phyloP scores from a whole-genome alignment of 2,329 filamentous ascomycete genomes.

The Penicillium oxalicum region DNA sequence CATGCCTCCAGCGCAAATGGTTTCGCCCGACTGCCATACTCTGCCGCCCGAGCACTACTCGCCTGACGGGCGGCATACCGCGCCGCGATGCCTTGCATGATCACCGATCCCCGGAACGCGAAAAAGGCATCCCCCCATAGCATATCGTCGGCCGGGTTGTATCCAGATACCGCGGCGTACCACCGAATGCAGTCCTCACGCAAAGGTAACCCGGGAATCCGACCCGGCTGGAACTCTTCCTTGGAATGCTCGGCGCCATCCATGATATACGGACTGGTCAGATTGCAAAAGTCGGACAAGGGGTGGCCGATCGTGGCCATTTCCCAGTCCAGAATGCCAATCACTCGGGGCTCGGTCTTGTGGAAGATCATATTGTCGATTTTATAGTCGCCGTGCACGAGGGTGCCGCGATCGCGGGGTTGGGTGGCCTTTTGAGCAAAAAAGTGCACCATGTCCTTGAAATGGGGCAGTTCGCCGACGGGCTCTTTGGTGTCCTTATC shows the following conservation, averaged over 20 bases:
- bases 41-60: slow-evolving; percentile 72
- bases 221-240: slow-evolving; percentile 54
- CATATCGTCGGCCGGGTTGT: slow-evolving; percentile 57
- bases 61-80: slow-evolving; percentile 79
- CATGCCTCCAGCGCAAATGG: slow-evolving; percentile 75
- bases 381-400: slow-evolving; percentile 96
- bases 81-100: slow-evolving; percentile 88
- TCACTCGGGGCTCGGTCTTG: slow-evolving; percentile 77
- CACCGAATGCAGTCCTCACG: slow-evolving; percentile 56
- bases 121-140: slow-evolving; percentile 61
- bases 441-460: slow-evolving; percentile 71
- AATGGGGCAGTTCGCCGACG: slow-evolving; percentile 79
- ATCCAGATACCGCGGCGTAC: slow-evolving; percentile 65
- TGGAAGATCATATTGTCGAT: slow-evolving; percentile 89
- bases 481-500: slow-evolving; percentile 71
- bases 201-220: slow-evolving; percentile 60
- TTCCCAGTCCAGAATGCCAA: slow-evolving; percentile 96
- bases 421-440: slow-evolving; percentile 65
- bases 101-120: slow-evolving; percentile 54
- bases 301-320: slow-evolving; percentile 98
- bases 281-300: slow-evolving; percentile 80
- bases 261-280: slow-evolving; percentile 46
- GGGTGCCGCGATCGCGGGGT: slow-evolving; percentile 68
- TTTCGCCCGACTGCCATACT: slow-evolving; percentile 63
- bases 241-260: slow-evolving; percentile 33